Evolutionary conservation across 768 basidiomycete genomes (phyloP).

Genomic region (Termitomyces sp.): DNA sequence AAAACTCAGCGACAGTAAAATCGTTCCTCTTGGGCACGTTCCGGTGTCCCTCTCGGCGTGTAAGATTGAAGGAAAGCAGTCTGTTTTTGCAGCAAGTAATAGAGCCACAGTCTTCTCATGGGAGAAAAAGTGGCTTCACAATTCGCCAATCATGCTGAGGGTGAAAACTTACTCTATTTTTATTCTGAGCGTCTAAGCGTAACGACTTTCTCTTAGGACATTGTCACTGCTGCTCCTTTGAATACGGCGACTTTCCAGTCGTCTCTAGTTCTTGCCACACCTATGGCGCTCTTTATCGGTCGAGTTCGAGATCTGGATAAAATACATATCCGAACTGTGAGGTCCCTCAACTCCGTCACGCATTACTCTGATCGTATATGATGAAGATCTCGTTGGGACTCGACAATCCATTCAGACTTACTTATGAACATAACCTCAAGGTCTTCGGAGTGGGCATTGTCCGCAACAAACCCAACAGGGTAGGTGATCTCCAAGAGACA

Average conservation of each 20-base stretch:
- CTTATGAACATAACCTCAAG: constrained; percentile 46
- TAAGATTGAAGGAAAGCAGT: constrained; percentile 41
- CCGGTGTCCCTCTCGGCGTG: constrained; percentile 61
- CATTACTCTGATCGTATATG: background rate
- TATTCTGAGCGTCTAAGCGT: background rate
- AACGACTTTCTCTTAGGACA: constrained; percentile 29
- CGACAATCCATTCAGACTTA: constrained; percentile 65
- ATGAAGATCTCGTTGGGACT: constrained; percentile 63
- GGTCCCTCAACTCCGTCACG: constrained; percentile 7
- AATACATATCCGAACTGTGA: constrained; percentile 75
- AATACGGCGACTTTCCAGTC: constrained; percentile 41
- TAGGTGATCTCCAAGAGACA: constrained; percentile 42
- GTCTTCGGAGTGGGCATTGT: constrained; percentile 64
- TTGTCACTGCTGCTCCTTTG: constrained; percentile 45
- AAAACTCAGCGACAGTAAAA: constrained; percentile 44
- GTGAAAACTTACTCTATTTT: constrained; percentile 18
- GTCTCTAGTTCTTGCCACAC: constrained; percentile 55
- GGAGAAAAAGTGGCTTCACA: constrained; percentile 56
- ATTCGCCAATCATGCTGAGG: constrained; percentile 72
- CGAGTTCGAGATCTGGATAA: constrained; percentile 63
- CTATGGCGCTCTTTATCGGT: constrained; percentile 57
- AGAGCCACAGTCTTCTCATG: constrained; percentile 64
- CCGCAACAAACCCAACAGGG: constrained; percentile 44
- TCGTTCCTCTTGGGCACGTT: constrained; percentile 56
- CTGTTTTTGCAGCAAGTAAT: constrained; percentile 69